Evolutionary conservation across 108 stramenopile species (phyloP).

Genomic region (Skeletonema grethae): DNA sequence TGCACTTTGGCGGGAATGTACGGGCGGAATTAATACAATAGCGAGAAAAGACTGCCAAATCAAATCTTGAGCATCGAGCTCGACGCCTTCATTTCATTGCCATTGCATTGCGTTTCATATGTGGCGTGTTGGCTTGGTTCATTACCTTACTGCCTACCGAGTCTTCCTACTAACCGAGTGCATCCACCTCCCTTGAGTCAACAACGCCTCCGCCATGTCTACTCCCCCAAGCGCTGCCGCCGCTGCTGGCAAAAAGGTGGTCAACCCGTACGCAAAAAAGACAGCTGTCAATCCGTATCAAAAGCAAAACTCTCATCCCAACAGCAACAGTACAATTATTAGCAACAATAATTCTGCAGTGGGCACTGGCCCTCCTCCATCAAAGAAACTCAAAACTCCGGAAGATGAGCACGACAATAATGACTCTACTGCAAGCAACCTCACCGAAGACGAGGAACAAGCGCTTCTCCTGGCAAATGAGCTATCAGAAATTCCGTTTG

Average conservation of each 20-base stretch:
- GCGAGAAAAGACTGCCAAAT: too few relatives aligned
- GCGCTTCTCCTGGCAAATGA: constrained; percentile 18
- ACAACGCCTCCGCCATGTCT: not conserved
- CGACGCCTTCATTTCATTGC: too few relatives aligned
- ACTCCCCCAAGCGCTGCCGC: not conserved
- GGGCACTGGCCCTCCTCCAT: not conserved
- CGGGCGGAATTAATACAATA: too few relatives aligned
- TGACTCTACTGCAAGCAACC: not conserved
- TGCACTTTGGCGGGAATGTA: too few relatives aligned
- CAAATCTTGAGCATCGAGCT: too few relatives aligned
- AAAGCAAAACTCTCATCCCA: not conserved
- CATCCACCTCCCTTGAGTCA: not conserved
- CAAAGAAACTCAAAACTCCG: not conserved
- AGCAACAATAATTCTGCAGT: not conserved
- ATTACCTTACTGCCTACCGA: too few relatives aligned
- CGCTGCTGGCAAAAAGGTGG: not conserved
- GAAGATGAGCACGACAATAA: not conserved
- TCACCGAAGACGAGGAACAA: constrained; percentile 3
- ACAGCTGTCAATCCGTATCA: not conserved
- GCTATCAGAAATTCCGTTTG: constrained; percentile 4
- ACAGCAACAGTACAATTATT: not conserved
- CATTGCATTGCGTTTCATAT: too few relatives aligned
- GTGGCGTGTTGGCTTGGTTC: too few relatives aligned
- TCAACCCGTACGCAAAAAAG: not conserved
- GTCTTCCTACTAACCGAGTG: too few relatives aligned